A percentile compares a stretch with the other conserved stretches of the same genome.
Conservation (phyloP, 768 basidiomycete genomes). For the Russula sp. region DNA sequence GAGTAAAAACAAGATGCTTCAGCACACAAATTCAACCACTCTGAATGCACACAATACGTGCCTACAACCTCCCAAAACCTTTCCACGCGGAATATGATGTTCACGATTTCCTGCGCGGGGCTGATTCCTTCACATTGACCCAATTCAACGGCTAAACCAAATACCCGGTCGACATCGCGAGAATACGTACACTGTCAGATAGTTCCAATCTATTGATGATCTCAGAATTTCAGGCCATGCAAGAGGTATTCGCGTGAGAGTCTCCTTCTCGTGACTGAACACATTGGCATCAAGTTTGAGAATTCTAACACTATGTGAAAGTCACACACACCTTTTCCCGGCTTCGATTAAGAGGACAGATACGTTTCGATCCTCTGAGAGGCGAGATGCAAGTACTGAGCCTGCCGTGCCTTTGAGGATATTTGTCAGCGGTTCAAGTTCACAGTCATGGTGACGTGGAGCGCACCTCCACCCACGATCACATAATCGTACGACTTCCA, state of each 20-base stretch:
- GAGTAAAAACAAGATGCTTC: neutral
- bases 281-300: neutral
- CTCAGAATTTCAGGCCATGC: conserved; percentile 26
- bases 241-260: conserved; percentile 24
- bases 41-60: neutral
- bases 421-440: neutral
- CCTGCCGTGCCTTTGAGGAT: conserved; percentile 52
- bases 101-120: conserved; percentile 14
- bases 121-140: conserved; percentile 10
- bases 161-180: neutral
- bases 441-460: neutral
- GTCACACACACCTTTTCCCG: conserved; percentile 51
- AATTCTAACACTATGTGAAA: neutral
- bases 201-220: conserved; percentile 26
- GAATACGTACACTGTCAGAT: conserved; percentile 20
- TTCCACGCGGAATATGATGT: conserved; percentile 24
- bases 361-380: conserved; percentile 54
- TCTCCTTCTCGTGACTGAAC: conserved; percentile 19
- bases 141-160: neutral
- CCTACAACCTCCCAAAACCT: conserved; percentile 27
- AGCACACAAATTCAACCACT: neutral
- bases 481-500: conserved; percentile 39
- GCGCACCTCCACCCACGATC: conserved; percentile 40
- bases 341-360: conserved; percentile 59
- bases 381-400: conserved; percentile 56